These are phyloP conservation scores for Tagetes erecta DNA, from an alignment of 129 eudicot species.

Conservation along the genomic window DNA sequence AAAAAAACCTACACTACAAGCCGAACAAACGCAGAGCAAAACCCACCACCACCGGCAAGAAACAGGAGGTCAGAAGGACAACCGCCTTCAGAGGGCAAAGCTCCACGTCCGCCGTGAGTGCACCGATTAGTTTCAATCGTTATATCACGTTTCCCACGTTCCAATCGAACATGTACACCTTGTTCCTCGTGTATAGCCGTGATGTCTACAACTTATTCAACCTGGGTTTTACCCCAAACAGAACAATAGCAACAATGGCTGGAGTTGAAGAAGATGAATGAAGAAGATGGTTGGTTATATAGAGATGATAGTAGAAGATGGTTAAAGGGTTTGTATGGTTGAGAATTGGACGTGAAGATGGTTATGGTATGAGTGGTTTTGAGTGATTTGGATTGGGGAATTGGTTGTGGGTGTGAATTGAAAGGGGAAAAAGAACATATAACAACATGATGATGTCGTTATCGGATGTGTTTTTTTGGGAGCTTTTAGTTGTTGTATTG, in stretches of 20 bases:
- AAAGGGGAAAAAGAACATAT: conserved; percentile 27
- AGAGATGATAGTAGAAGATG: background rate
- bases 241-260: too few relatives aligned
- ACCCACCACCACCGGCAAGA: conserved; percentile 93
- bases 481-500: background rate
- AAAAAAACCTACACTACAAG: conserved; percentile 27
- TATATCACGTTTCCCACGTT: conserved; percentile 49
- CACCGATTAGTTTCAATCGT: conserved; percentile 55
- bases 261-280: too few relatives aligned
- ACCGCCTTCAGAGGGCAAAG: conserved; percentile 98
- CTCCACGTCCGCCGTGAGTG: conserved; percentile 99
- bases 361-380: conserved; percentile 27
- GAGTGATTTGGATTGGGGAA: conserved; percentile 13
- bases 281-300: conserved; percentile 1
- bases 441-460: background rate
- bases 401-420: conserved; percentile 2
- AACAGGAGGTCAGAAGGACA: conserved; percentile 97
- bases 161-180: conserved; percentile 56
- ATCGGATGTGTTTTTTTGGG: background rate
- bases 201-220: conserved; percentile 58
- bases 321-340: conserved; percentile 24
- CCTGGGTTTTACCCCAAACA: conserved; percentile 54
- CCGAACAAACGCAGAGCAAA: background rate
- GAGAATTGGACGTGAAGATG: conserved; percentile 30
- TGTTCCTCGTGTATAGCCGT: conserved; percentile 69